phyloP scores from a whole-genome alignment of 2,329 filamentous ascomycete species.

The Sporothrix luriei region DNA sequence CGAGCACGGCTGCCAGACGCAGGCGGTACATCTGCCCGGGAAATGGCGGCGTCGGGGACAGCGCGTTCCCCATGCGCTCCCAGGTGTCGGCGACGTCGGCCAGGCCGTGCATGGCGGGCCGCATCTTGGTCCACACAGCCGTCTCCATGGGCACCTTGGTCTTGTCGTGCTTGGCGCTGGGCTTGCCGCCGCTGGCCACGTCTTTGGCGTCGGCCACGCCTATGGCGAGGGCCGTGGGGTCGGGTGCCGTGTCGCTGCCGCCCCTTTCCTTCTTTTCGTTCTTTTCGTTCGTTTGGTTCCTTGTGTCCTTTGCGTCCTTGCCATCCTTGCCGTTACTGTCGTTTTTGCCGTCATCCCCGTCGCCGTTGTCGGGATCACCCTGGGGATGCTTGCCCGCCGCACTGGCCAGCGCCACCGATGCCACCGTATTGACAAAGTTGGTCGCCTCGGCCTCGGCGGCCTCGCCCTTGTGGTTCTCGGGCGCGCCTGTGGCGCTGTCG shows the following conservation, averaged over 20 bases:
- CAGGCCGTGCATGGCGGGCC: slow-evolving; percentile 65
- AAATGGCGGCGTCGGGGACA: slow-evolving; percentile 66
- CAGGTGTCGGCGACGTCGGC: slow-evolving; percentile 55
- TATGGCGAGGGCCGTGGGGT: not conserved
- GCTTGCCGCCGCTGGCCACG: slow-evolving; percentile 52
- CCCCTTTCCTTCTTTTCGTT: not conserved
- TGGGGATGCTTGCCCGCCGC: slow-evolving; percentile 77
- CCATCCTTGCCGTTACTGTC: not conserved
- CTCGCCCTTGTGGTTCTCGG: slow-evolving; percentile 83
- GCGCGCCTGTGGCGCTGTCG: slow-evolving; percentile 72
- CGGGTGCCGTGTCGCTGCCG: not conserved
- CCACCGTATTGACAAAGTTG: slow-evolving; percentile 75
- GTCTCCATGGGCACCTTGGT: slow-evolving; percentile 77
- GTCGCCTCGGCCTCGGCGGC: slow-evolving; percentile 81
- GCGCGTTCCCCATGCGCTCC: slow-evolving; percentile 47
- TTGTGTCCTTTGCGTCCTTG: no score
- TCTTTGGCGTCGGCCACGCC: slow-evolving; percentile 45
- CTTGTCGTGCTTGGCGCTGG: slow-evolving; percentile 64
- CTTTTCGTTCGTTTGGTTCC: no score
- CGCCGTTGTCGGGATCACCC: slow-evolving; percentile 56
- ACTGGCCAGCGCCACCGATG: slow-evolving; percentile 71
- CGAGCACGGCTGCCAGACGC: slow-evolving; percentile 45
- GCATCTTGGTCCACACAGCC: slow-evolving; percentile 75
- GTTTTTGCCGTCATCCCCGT: not conserved
- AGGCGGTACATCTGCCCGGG: slow-evolving; percentile 56